Evolutionary conservation across 106 monocot genomes (phyloP), one percentile per base, ranked within the genome.

Genomic region (Apostasia ramifera): DNA sequence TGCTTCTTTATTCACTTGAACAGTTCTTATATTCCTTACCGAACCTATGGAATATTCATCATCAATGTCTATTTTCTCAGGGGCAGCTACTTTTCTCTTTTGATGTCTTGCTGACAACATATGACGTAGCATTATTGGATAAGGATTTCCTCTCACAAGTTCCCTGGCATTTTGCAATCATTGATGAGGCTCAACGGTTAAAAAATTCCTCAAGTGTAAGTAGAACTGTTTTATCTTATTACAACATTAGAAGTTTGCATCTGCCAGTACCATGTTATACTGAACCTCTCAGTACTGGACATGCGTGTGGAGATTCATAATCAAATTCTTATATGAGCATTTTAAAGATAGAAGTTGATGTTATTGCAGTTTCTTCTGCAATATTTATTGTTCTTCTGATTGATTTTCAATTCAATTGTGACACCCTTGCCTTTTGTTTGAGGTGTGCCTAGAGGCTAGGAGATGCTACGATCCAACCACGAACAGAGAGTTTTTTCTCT

Each of bases 131-230:
- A 53, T 69, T 98, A 47, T 47, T 93, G 52, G 97, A 98, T 81
- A 84, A 87, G 56, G 82, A 77, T 78, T 98, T 98, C 72, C 90
- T 98, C 73, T 98, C 87, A 52, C 97, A 98, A 83, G 80, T 98
- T 67, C 87, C 92, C 47, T 98, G 93, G 90, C 84, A 87, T 72
- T 87, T 83, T 78, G 66, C 78, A 73, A 87, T 98, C 10, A 83
- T 93, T 80, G 92, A 98, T 76, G 97, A 98, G 70, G 97, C 97
- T 59, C 97, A 98, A 67, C 80, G 97, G 8, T 79, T 98, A 51
- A 98, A 98, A 77, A 98, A 98, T 80, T 77, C 90, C 48, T 81
- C 81, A 37, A 98, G 97, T 73, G 97, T 98, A 93, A 74, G 84
- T 51, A 38, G 47, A 8, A 66, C 3, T 8, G 13, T 78, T 67